Base-by-base conservation (phyloP, 345 rosid genomes). In the Limnanthes douglasii region DNA sequence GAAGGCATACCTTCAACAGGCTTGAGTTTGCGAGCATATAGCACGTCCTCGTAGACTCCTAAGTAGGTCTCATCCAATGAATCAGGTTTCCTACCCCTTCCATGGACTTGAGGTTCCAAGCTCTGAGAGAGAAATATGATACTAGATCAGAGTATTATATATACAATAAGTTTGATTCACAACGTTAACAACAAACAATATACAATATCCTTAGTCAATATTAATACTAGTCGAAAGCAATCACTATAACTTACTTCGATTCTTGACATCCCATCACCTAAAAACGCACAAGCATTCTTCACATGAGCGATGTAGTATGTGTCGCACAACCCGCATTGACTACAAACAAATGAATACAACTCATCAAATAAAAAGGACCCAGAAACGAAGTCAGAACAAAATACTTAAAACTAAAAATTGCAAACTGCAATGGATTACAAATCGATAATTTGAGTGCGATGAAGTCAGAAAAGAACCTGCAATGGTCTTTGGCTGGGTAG, bases 281-380 rank as follows among this genome's bases (percentile, higher is more conserved):
- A 70, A 63, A 86, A 86, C 32, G 97, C 97, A 53, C 95, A 86
- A 18, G 97, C 88, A 41, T 73, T 62, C 63, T 75, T 81, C 41
- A 86, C 97, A 65, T 86, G 97, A 26, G 97, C 88, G 37, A 86
- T 58, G 66, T 86, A 86, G 43, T 86, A 82, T 5, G 94, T 75
- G 54, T 86, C 97, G 31, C 97, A 86, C 50, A 86, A 49, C 42
- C 97, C 97, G 26, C 97, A 86, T 26, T 18, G 85, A 64, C 97
- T 86, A 66, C 21, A 6, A 18, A 1, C 11, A 41, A 14, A 20
- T 15, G 0, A 26, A 41, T 13, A 17, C 11, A n/a, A 0, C 30
- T 38, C 11, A 22, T 11, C 16, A 39, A 34, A 47, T n/a, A n/a
- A 3, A 2, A 57, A 22, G 20, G 2, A 6, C 11, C 41, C 38